Conservation (phyloP, 1,139 yeast genomes). For the Geotrichum siamense region DNA sequence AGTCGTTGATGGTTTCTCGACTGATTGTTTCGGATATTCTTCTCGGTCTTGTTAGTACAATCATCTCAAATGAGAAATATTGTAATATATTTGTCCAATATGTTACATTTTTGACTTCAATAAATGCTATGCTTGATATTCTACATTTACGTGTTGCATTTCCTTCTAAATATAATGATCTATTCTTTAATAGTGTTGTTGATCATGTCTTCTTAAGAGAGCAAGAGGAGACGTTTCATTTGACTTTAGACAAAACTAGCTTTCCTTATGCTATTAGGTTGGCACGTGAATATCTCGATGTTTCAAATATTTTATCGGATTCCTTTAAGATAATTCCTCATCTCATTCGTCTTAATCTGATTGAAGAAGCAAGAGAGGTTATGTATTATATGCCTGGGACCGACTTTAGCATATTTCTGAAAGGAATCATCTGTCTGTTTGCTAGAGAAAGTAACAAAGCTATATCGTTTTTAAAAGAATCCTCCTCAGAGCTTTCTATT, state of each 20-base stretch:
- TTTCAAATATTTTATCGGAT: neutral
- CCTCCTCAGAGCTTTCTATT: conserved; percentile 20
- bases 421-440: conserved; percentile 22
- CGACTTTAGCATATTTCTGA: conserved; percentile 23
- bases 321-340: conserved; percentile 6
- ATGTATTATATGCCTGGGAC: conserved; percentile 21
- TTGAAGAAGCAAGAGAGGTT: conserved; percentile 13
- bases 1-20: conserved; percentile 19
- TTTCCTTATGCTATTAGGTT: conserved; percentile 1
- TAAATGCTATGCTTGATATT: conserved; percentile 18
- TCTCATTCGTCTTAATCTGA: conserved; percentile 4
- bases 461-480: conserved; percentile 19
- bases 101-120: conserved; percentile 17
- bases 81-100: conserved; percentile 22
- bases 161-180: neutral
- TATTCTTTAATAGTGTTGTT: too few relatives aligned
- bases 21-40: conserved; percentile 23
- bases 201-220: conserved; percentile 1
- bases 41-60: conserved; percentile 19
- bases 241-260: neutral
- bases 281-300: conserved; percentile 5
- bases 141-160: neutral
- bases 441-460: conserved; percentile 21
- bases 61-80: conserved; percentile 21
- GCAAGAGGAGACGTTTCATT: neutral